Percentiles rank a stretch among this genome's conserved stretches.
These are phyloP conservation scores for Colletotrichum abscissum DNA, from an alignment of 2,329 filamentous ascomycete species.

Conservation along the genomic window DNA sequence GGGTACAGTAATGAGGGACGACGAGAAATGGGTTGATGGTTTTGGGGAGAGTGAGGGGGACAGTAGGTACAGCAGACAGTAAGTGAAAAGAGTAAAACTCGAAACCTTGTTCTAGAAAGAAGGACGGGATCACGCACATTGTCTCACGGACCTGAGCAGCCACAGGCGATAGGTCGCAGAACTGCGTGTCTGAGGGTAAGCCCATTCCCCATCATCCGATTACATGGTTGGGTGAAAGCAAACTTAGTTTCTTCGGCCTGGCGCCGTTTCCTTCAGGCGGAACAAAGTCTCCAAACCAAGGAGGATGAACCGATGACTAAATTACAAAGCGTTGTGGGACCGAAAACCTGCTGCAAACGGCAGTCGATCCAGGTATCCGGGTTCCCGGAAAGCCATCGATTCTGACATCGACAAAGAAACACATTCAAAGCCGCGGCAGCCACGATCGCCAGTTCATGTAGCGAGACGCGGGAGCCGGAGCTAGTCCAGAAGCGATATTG, in stretches of 20 bases:
- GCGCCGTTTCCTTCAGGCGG: background rate
- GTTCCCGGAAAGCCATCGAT: background rate
- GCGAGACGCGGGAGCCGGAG: background rate
- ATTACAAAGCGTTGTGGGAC: background rate
- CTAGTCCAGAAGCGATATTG: background rate
- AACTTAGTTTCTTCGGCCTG: background rate
- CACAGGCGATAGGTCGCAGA: background rate
- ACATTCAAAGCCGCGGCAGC: background rate
- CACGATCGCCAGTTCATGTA: background rate
- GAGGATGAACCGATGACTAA: background rate
- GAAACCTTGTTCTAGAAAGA: slow-evolving; percentile 22
- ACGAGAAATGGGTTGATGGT: background rate
- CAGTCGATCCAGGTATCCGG: background rate
- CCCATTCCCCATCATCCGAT: slow-evolving; percentile 10
- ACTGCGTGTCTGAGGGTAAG: background rate
- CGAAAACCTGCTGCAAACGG: background rate
- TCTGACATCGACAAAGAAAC: background rate
- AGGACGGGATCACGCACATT: background rate
- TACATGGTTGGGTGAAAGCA: slow-evolving; percentile 1
- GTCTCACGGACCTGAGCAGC: background rate
- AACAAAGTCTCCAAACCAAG: background rate
- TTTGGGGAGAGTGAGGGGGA: background rate
- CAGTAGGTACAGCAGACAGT: background rate
- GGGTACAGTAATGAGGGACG: background rate
- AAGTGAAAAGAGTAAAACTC: background rate